Percentiles rank a stretch among this genome's conserved stretches.
These are phyloP conservation scores for Abelmoschus esculentus DNA, from an alignment of 345 rosid genomes.

Conservation along the genomic window DNA sequence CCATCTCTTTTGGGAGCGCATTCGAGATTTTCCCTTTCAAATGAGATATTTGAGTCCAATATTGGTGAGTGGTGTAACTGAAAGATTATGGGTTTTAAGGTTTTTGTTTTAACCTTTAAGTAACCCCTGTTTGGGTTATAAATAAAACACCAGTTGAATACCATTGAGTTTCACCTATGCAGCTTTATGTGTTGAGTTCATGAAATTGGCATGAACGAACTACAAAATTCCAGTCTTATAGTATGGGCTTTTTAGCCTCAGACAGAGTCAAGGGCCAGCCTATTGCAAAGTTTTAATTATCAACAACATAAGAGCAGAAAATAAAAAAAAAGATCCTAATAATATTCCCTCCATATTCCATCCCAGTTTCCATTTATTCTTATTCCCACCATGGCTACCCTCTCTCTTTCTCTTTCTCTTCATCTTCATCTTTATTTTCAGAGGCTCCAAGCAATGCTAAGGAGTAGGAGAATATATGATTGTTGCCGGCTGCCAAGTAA, in stretches of 20 bases:
- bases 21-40: background rate
- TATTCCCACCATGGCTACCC: background rate
- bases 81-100: conserved; percentile 14
- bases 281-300: background rate
- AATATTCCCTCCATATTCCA: conserved; percentile 3
- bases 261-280: background rate
- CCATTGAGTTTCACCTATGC: background rate
- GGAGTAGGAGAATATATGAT: background rate
- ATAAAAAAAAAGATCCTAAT: background rate
- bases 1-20: background rate
- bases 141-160: background rate
- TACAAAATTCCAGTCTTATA: background rate
- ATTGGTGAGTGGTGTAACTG: conserved; percentile 9
- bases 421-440: background rate
- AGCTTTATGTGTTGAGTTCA: background rate
- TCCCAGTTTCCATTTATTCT: background rate
- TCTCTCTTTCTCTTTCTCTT: background rate
- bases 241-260: background rate
- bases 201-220: background rate
- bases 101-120: background rate
- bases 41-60: conserved; percentile 12
- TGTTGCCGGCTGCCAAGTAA: background rate
- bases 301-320: background rate
- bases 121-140: background rate
- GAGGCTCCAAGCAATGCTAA: background rate